Evolutionary conservation across 345 rosid species (phyloP).

Genomic region (Cardamine chenopodiifolia): DNA sequence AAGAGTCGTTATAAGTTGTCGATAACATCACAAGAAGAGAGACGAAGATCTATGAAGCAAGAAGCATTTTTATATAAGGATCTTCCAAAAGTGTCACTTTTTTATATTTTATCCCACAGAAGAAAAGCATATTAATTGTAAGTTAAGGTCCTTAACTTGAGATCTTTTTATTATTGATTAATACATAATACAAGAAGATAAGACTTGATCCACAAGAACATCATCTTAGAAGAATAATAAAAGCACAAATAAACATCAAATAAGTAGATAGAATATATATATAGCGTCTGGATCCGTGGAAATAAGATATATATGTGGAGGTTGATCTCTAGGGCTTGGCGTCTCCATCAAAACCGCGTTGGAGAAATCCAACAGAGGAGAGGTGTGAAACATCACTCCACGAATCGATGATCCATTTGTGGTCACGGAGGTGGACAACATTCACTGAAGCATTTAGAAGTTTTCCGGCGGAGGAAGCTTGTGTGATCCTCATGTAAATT

Average conservation of each 20-base stretch:
- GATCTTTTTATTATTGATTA: conserved; percentile 1
- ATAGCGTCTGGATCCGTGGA: background rate
- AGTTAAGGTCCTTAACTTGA: background rate
- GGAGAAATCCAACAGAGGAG: conserved; percentile 42
- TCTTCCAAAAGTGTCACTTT: background rate
- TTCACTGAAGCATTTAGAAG: conserved; percentile 44
- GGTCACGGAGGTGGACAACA: conserved; percentile 31
- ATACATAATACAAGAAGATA: conserved; percentile 1
- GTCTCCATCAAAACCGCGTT: conserved; percentile 47
- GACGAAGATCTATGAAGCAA: background rate
- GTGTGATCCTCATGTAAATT: conserved; percentile 38
- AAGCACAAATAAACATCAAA: background rate
- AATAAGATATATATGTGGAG: background rate
- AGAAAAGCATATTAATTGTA: background rate
- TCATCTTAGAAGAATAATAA: background rate
- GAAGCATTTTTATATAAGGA: background rate
- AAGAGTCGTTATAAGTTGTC: background rate
- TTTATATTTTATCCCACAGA: background rate
- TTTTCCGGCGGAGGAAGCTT: conserved; percentile 42
- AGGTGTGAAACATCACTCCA: conserved; percentile 47
- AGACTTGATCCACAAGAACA: conserved; percentile 12
- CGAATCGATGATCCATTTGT: conserved; percentile 35
- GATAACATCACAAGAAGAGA: background rate
- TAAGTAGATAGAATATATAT: background rate
- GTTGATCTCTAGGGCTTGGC: conserved; percentile 30